Base-by-base conservation (phyloP, 805 yeast species). In the Tetrapisispora taiwanensis region DNA sequence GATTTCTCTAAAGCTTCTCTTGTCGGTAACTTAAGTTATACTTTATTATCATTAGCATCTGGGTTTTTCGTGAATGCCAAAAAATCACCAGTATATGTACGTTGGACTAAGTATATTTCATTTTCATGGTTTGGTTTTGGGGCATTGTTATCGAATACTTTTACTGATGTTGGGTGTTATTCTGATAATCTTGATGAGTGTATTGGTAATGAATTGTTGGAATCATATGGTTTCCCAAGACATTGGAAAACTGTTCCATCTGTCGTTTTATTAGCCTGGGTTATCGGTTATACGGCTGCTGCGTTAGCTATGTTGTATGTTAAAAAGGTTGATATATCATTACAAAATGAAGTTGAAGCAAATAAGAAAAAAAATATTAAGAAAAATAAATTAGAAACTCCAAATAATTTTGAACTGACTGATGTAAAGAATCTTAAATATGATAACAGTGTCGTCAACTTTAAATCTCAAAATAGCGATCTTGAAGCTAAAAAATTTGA, bases 41-140 rank as follows among this genome's bases (percentile, higher is more conserved):
- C 87, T 27, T 64, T 83, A 24, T 86, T 84, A 54, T 76, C 84
- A 42, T 75, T 83, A 71, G 85, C 86, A 0, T 80, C 86, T 59
- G 95, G 95, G 1, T 84, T 76, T 62, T 85, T 82, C 55, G 83
- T 81, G 19, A 84, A 85, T 59, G 76, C 88, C 1, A 67, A 70
- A 7, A 71, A 76, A 1, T 72, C 85, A 78, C 95, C 95, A 0
- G 94, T 84, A 1, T 87, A 87, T 54, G 94, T 86, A 8, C 70
- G 86, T 30, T 86, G 95, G 95, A 73, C 81, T 5, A 84, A 81
- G 56, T 86, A 83, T 60, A 66, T 80, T 45, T 80, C 90, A 0
- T 83, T 75, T 56, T 70, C 81, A 42, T 87, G 89, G 85, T 86
- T 82, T 56, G 80, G 79, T 0, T 83, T 82, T 61, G 92, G 92